Base-by-base conservation (phyloP, 768 basidiomycete genomes). In the Chalciporus piperatus region DNA sequence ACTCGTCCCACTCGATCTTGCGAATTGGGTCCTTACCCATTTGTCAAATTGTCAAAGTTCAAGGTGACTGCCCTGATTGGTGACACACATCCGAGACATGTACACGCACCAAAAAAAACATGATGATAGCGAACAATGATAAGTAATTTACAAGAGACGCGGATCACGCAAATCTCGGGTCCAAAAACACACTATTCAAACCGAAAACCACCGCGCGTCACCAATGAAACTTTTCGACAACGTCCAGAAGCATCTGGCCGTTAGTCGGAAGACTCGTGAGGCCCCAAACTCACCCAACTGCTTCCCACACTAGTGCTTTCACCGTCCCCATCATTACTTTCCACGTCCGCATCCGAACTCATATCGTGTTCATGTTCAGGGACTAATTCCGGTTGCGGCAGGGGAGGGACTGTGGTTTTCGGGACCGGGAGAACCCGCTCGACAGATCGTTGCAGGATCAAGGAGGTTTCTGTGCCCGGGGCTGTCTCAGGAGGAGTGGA, bases 201-300 rank as follows among this genome's bases (percentile, higher is more conserved):
- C 22, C 2, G 27, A 27, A n/a, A 27, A 27, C 27, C 3, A 27
- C 6, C 14, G 11, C 32, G 32, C 2, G 32, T 32, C 22, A 49
- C 19, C 22, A 38, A 30, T 16, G 19, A 45, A 41, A 56, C 17
- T 10, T 22, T 37, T 17, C 33, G 28, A 25, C 32, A 12, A 32
- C 40, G 39, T 43, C 16, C 30, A 48, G 7, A 28, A 22, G 32
- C 17, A 28, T 32, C 43, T 45, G 5, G 23, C 14, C 16, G 13
- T 64, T 47, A 68, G 40, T 59, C 54, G 20, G 63, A 45, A 17
- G 59, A 42, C 46, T 52, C 60, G 35, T 52, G 64, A 9, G 63
- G 50, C 35, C 62, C 63, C 62, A 90, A 69, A 63, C 81, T 88
- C 46, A 92, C 72, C 89, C 89, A 92, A 56, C 86, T 89, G 44